phyloP scores from a whole-genome alignment of 768 basidiomycete species.

The Butyriboletus loyo region DNA sequence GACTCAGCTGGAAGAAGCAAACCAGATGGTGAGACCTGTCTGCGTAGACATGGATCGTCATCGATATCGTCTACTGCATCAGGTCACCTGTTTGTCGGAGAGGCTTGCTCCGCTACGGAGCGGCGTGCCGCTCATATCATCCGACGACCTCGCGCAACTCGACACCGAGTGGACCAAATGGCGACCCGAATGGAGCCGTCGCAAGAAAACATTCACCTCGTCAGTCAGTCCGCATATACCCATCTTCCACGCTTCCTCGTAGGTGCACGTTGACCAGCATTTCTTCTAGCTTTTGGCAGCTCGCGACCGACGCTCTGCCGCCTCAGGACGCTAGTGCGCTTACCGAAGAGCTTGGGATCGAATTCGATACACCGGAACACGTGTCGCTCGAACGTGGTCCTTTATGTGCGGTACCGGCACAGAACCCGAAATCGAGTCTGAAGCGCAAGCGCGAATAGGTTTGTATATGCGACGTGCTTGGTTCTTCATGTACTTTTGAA shows the following conservation, averaged over 20 bases:
- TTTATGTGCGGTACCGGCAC: conserved; percentile 42
- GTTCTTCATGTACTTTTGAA: neutral
- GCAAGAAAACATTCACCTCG: conserved; percentile 65
- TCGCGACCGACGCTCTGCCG: conserved; percentile 63
- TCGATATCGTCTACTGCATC: conserved; percentile 1
- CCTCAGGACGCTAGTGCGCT: conserved; percentile 64
- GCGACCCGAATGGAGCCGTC: conserved; percentile 75
- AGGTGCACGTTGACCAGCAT: neutral
- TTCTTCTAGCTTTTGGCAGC: conserved; percentile 65
- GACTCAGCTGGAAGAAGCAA: conserved; percentile 47
- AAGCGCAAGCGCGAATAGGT: conserved; percentile 50
- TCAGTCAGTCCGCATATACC: conserved; percentile 24
- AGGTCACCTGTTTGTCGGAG: conserved; percentile 49
- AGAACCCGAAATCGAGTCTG: conserved; percentile 34
- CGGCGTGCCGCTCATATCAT: conserved; percentile 61
- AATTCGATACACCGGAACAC: conserved; percentile 74
- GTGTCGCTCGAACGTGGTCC: conserved; percentile 57
- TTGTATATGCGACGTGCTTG: neutral
- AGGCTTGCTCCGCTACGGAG: conserved; percentile 64
- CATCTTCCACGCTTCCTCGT: neutral
- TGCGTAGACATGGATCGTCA: conserved; percentile 16
- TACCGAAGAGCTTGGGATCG: conserved; percentile 79
- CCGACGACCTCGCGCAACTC: conserved; percentile 64
- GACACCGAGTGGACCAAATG: conserved; percentile 77
- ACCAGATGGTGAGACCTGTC: conserved; percentile 46